Conservation (phyloP, 2,329 filamentous ascomycete species). For the Colletotrichum kahawae region DNA sequence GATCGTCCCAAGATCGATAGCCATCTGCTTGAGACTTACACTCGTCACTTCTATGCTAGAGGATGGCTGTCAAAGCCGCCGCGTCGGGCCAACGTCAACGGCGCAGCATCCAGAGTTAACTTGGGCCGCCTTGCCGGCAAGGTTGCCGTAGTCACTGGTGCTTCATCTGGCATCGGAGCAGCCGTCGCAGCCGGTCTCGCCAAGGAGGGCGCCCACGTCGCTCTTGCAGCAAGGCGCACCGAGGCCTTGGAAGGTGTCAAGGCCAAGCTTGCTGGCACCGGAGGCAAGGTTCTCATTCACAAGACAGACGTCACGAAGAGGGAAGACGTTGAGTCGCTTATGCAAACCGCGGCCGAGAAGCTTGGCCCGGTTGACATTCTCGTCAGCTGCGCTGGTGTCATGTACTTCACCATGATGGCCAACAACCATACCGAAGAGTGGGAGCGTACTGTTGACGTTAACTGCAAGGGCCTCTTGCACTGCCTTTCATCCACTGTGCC, state of each 20-base stretch:
- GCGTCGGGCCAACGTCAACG: constrained; percentile 40
- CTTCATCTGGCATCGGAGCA: constrained; percentile 80
- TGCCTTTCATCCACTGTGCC: constrained; percentile 74
- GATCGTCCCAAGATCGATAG: constrained; percentile 72
- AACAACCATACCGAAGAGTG: constrained; percentile 77
- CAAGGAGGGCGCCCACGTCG: constrained; percentile 73
- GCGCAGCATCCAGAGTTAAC: constrained; percentile 26
- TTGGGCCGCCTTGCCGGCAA: constrained; percentile 69
- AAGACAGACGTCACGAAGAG: constrained; percentile 76
- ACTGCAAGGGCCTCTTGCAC: constrained; percentile 83
- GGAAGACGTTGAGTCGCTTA: constrained; percentile 68
- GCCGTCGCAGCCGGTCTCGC: constrained; percentile 74
- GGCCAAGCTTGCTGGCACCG: constrained; percentile 55
- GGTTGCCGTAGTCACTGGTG: constrained; percentile 79
- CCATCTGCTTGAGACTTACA: constrained; percentile 76
- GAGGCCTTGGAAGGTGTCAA: constrained; percentile 73
- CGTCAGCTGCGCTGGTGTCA: constrained; percentile 81
- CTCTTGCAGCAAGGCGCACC: constrained; percentile 72
- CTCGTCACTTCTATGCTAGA: constrained; percentile 79
- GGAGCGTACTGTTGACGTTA: constrained; percentile 83
- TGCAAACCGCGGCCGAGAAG: constrained; percentile 61
- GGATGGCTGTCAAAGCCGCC: constrained; percentile 76
- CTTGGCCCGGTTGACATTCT: constrained; percentile 79
- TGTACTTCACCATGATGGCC: constrained; percentile 90
- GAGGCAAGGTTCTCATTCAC: constrained; percentile 70